Evolutionary conservation across 1,139 yeast genomes (phyloP).

Genomic region (Debaryomyces singareniensis): DNA sequence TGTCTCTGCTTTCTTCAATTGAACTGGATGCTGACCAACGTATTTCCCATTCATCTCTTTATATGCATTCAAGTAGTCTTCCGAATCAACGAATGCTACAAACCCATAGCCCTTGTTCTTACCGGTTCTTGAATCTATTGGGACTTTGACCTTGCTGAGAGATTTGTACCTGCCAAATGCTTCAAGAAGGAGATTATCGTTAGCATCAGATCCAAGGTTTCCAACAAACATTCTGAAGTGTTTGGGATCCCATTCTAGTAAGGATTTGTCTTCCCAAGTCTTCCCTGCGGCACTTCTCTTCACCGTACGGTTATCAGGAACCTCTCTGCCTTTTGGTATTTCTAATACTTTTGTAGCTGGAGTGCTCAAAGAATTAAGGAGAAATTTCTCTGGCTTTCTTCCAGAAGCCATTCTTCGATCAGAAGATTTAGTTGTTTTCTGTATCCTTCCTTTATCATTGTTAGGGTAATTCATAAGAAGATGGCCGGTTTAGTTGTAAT

Average conservation of each 20-base stretch:
- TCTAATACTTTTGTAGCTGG: constrained; percentile 2
- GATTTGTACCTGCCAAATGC: constrained; percentile 49
- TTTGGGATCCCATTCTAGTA: constrained; percentile 57
- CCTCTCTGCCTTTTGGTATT: constrained; percentile 5
- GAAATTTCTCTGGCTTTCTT: constrained; percentile 35
- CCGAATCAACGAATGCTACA: constrained; percentile 55
- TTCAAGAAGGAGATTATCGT: constrained; percentile 43
- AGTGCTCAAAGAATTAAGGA: constrained; percentile 19
- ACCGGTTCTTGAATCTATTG: constrained; percentile 36
- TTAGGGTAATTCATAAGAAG: neutral
- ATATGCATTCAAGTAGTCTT: constrained; percentile 63
- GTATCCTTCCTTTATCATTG: constrained; percentile 10
- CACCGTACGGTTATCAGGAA: constrained; percentile 20
- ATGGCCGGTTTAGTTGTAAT: no score
- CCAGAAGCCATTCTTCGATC: constrained; percentile 50
- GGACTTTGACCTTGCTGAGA: constrained; percentile 51
- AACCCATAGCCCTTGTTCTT: constrained; percentile 65
- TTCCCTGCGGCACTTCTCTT: constrained; percentile 38
- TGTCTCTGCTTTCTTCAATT: constrained; percentile 60
- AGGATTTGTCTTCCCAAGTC: constrained; percentile 42
- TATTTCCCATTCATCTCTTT: constrained; percentile 73
- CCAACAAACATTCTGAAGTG: constrained; percentile 74
- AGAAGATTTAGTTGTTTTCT: constrained; percentile 35
- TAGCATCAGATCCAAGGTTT: constrained; percentile 63
- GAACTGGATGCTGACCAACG: constrained; percentile 70